These are phyloP conservation scores for Cymbopogon citratus DNA, from an alignment of 176 grass and related monocot species.

Conservation along the genomic window DNA sequence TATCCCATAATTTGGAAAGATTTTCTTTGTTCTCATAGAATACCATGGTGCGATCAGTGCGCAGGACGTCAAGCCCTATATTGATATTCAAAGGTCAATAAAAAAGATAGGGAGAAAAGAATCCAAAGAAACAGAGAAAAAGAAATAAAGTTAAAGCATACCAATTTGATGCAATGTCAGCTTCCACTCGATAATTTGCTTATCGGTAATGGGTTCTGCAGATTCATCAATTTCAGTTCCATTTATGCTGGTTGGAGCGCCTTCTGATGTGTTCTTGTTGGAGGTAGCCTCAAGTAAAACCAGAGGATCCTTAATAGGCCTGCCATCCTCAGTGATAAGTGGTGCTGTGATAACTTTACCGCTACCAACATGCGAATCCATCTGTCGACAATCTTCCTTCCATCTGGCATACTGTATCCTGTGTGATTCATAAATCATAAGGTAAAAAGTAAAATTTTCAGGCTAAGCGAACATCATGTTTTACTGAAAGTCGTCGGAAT, in stretches of 20 bases:
- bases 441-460: conserved; percentile 9
- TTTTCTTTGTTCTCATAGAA: conserved; percentile 99
- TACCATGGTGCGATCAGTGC: conserved; percentile 90
- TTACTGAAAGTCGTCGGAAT: not conserved
- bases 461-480: conserved; percentile 1
- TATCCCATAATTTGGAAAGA: conserved; percentile 97
- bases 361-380: conserved; percentile 96
- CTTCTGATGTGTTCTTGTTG: conserved; percentile 22
- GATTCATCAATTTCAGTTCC: conserved; percentile 20
- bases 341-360: conserved; percentile 91
- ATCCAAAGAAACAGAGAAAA: conserved; percentile 17
- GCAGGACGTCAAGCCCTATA: conserved; percentile 90
- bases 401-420: conserved; percentile 86
- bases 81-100: conserved; percentile 18
- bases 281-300: conserved; percentile 82
- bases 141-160: conserved; percentile 25
- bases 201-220: conserved; percentile 40
- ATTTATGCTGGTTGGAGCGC: conserved; percentile 3
- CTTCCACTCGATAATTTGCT: conserved; percentile 90
- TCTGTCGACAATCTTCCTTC: conserved; percentile 80
- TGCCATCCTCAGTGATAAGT: conserved; percentile 79
- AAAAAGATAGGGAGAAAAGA: conserved; percentile 8
- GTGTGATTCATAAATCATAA: conserved; percentile 12
- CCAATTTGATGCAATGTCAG: conserved; percentile 98
- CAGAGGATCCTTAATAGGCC: conserved; percentile 85